Base-by-base conservation (phyloP, 495 filamentous ascomycete species). In the Aspergillus sclerotiicarbonarius region DNA sequence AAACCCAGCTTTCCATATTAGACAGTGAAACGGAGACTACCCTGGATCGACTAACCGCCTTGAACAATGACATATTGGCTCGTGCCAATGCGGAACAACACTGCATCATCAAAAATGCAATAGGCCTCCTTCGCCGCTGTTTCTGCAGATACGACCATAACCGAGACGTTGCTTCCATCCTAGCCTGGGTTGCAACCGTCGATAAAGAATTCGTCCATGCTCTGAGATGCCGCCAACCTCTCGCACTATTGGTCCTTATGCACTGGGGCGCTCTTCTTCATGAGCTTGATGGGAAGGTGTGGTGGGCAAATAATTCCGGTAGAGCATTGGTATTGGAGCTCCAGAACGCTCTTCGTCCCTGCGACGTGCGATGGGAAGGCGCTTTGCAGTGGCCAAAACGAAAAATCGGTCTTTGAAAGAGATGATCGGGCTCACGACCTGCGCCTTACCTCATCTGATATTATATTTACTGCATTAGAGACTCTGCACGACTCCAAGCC, bases 241-340 rank as follows among this genome's bases (percentile, higher is more conserved):
- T 75, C 15, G 54, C 69, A 3, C 37, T 77, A 16, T 43, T 77
- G 18, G 68, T 73, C 29, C 62, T 77, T 4, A 74, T 73, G 66
- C 67, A 77, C 37, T 77, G 74, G 74, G 71, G 69, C 0, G 68
- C 71, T 8, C 49, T 77, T 0, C 54, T 77, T 0, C 59, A 64
- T 9, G 65, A 69, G 50, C 60, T 77, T n/a, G 66, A 73, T 59
- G 71, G 67, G 3, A 57, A 64, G 10, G 48, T 65, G 41, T 77
- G 72, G 74, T 77, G 74, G 74, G 74, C 72, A 20, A 66, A 60
- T 25, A 63, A 67, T 4, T 71, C 72, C 8, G 74, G 71, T 0
- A 59, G 57, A 13, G 67, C 62, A 8, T 59, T 76, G n/a, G 62
- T 74, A 4, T 62, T 63, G 13, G 73, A 76, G 41, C 29, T 74